Evolutionary conservation across 2,329 filamentous ascomycete species (phyloP), one percentile per base, ranked within the genome.

Genomic region (Colletotrichum liriopes): DNA sequence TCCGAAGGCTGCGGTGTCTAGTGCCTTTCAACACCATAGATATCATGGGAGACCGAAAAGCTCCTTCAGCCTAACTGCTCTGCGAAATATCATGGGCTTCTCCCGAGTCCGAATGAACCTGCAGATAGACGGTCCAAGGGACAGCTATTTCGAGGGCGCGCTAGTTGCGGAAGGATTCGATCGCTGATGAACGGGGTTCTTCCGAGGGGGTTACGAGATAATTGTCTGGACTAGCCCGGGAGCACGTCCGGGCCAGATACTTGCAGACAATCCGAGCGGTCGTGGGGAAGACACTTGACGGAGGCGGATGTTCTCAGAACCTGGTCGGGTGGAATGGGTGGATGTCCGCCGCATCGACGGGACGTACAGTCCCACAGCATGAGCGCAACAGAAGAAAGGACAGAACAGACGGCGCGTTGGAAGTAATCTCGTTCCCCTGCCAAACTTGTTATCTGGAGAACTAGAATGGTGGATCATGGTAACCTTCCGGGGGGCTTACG

Each of bases 301-400:
- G 35, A 39, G 39, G 39, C 47, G 55, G 54, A 35, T 35, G 60
- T 51, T 35, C 35, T 45, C 29, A 32, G 29, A 32, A 32, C 29
- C 29, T 45, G 37, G 20, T 65, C 67, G 61, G 1, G 20, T 23
- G 49, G 54, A 23, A 62, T 63, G 61, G n/a, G 56, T 56, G 55
- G 64, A 56, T 60, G 59, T 70, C 70, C 65, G 59, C 70, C 47
- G 32, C 43, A 60, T 70, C 65, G 65, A 51, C 29, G 26, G 14
- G 47, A 32, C 9, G 56, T 23, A 39, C 23, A 23, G 59, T 35
- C 45, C 54, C 65, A 69, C 69, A 37, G 43, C 29, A 43, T 47
- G 52, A 55, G 41, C 41, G 23, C 49, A 20, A 29, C n/a, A 49
- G 56, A 54, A 49, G 26, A 26, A 49, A 60, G 20, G 49, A 54